Evolutionary conservation across 345 rosid species (phyloP).

Genomic region (Limnanthes douglasii): DNA sequence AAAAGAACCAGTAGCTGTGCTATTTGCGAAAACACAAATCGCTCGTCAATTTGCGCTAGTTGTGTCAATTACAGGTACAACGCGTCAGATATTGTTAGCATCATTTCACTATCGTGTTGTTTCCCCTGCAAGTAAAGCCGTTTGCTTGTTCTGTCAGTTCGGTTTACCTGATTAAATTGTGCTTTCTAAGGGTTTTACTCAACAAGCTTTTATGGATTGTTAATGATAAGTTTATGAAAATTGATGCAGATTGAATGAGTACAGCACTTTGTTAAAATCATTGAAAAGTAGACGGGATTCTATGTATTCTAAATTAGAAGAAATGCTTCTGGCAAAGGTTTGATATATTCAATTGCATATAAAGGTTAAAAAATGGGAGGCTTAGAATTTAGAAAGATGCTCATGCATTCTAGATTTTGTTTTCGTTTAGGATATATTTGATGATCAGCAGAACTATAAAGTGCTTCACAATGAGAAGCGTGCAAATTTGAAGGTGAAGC

Average conservation of each 20-base stretch:
- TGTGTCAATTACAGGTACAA: slow-evolving; percentile 91
- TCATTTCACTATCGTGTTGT: neutral
- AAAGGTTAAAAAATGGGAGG: neutral
- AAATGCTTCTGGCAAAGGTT: slow-evolving; percentile 67
- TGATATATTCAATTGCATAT: slow-evolving; percentile 4
- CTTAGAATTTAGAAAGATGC: slow-evolving; percentile 1
- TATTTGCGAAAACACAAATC: slow-evolving; percentile 46
- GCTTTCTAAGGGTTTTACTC: neutral
- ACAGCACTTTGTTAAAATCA: slow-evolving; percentile 27
- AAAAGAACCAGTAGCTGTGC: slow-evolving; percentile 37
- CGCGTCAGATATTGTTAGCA: too few species aligned
- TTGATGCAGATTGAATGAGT: slow-evolving; percentile 46
- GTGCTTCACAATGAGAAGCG: slow-evolving; percentile 58
- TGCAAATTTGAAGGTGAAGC: slow-evolving; percentile 49
- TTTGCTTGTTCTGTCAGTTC: neutral
- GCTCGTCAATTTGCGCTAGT: slow-evolving; percentile 49
- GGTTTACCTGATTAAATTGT: neutral
- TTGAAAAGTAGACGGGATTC: slow-evolving; percentile 44
- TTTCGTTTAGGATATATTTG: slow-evolving; percentile 44
- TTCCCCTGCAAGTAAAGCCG: neutral
- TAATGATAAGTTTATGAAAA: neutral
- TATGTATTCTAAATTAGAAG: slow-evolving; percentile 36
- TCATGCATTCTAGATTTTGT: neutral
- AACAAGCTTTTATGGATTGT: neutral
- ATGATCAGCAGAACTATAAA: slow-evolving; percentile 67